Percentiles rank a stretch among this genome's conserved stretches.
Conservation (phyloP, 2,329 filamentous ascomycete species). For the Aspergillus novoparasiticus region DNA sequence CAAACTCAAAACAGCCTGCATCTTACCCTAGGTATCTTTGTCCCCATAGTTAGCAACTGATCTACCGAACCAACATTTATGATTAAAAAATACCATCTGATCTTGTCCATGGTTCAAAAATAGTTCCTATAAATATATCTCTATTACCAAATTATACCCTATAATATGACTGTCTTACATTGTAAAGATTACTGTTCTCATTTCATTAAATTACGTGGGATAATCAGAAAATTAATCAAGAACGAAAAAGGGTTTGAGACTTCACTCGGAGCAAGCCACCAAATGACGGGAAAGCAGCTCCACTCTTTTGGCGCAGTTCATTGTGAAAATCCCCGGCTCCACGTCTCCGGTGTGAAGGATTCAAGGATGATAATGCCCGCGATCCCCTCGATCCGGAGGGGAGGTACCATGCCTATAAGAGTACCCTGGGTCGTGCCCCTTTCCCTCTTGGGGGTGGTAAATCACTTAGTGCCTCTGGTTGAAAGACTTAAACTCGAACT, state of each 20-base stretch:
- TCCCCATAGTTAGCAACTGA: neutral
- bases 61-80: neutral
- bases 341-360: constrained; percentile 8
- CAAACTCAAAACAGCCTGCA: neutral
- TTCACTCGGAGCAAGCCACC: neutral
- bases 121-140: neutral
- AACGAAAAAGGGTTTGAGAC: neutral
- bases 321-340: constrained; percentile 7
- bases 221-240: neutral
- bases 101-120: neutral
- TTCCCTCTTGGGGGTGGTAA: neutral
- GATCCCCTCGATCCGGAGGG: neutral
- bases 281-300: neutral
- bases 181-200: neutral
- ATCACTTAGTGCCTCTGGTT: neutral
- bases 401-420: constrained; percentile 1
- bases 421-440: neutral
- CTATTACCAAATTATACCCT: neutral
- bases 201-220: neutral
- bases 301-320: neutral
- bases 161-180: neutral
- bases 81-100: neutral
- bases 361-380: constrained; percentile 6
- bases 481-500: neutral
- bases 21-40: neutral